A percentile compares a stretch with the other conserved stretches of the same genome.
Conservation (phyloP, 2,329 filamentous ascomycete species). For the Didymella segeticola region DNA sequence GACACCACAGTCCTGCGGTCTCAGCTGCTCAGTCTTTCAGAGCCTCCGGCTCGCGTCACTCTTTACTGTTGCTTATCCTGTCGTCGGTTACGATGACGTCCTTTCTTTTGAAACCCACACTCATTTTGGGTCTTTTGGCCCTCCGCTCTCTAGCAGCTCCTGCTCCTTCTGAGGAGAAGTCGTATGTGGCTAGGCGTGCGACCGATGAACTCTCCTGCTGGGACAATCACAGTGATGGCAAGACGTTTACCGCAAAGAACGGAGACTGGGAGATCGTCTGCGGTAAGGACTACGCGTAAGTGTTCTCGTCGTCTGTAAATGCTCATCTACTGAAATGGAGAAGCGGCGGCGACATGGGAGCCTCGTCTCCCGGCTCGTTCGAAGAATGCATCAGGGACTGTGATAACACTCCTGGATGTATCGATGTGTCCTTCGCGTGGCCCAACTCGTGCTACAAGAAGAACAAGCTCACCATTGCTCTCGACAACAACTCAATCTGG, state of each 20-base stretch:
- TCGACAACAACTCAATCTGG: conserved; percentile 13
- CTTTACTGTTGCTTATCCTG: conserved; percentile 5
- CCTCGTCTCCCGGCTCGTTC: conserved; percentile 8
- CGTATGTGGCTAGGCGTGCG: conserved; percentile 11
- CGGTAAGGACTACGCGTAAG: conserved; percentile 16
- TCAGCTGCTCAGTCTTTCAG: background rate
- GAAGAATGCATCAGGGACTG: conserved; percentile 16
- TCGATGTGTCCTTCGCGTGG: conserved; percentile 15
- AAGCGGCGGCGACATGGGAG: conserved; percentile 8
- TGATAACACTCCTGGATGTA: conserved; percentile 2
- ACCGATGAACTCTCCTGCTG: conserved; percentile 13
- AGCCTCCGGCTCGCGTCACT: conserved; percentile 15
- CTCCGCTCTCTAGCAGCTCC: conserved; percentile 10
- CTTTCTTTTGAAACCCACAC: conserved; percentile 14
- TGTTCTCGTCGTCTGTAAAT: background rate
- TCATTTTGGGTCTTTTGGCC: conserved; percentile 14
- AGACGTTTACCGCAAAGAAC: conserved; percentile 9
- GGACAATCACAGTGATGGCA: conserved; percentile 13
- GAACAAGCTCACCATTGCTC: conserved; percentile 9
- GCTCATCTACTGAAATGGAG: background rate
- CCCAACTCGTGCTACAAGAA: conserved; percentile 15
- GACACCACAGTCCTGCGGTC: background rate
- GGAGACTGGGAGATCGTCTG: conserved; percentile 12
- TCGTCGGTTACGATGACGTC: conserved; percentile 12
- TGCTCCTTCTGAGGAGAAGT: conserved; percentile 6